Percentiles rank a stretch among this genome's conserved stretches.
Conservation (phyloP, 2,329 filamentous ascomycete genomes). For the Pyrenophora tritici-repentis region DNA sequence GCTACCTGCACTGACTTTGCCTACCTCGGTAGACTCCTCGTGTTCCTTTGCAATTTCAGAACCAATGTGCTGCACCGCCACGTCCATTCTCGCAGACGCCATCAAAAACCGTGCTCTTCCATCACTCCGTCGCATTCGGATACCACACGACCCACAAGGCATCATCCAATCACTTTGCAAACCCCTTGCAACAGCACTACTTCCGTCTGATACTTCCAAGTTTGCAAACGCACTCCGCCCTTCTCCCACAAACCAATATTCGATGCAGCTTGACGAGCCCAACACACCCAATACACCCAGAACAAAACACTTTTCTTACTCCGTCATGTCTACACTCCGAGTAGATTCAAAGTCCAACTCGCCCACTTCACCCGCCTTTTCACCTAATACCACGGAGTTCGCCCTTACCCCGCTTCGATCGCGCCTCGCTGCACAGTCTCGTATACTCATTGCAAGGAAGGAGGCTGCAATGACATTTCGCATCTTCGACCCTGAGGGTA, state of each 20-base stretch:
- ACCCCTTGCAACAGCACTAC: constrained; percentile 61
- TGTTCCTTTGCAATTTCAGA: constrained; percentile 31
- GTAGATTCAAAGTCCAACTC: constrained; percentile 29
- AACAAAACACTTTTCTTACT: background rate
- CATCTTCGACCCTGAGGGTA: constrained; percentile 56
- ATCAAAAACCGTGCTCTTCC: constrained; percentile 69
- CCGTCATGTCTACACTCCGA: constrained; percentile 10
- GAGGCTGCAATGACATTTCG: constrained; percentile 63
- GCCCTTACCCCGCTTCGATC: constrained; percentile 56
- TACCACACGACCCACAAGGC: constrained; percentile 72
- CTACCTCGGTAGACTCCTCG: constrained; percentile 1
- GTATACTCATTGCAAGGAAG: constrained; percentile 63
- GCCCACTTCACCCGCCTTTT: constrained; percentile 6
- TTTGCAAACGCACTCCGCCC: constrained; percentile 15
- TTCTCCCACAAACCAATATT: background rate
- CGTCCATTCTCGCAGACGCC: constrained; percentile 66
- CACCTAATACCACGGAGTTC: constrained; percentile 5
- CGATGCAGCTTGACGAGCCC: constrained; percentile 3
- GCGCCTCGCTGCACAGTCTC: constrained; percentile 67
- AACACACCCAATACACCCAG: background rate
- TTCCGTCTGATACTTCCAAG: constrained; percentile 45
- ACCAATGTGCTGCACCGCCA: constrained; percentile 59
- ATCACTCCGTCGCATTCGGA: constrained; percentile 61
- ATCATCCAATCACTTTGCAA: constrained; percentile 71
- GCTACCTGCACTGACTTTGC: constrained; percentile 14